A percentile compares a stretch with the other conserved stretches of the same genome.
phyloP scores from a whole-genome alignment of 352 stramenopile genomes.

The Phytophthora sp. region DNA sequence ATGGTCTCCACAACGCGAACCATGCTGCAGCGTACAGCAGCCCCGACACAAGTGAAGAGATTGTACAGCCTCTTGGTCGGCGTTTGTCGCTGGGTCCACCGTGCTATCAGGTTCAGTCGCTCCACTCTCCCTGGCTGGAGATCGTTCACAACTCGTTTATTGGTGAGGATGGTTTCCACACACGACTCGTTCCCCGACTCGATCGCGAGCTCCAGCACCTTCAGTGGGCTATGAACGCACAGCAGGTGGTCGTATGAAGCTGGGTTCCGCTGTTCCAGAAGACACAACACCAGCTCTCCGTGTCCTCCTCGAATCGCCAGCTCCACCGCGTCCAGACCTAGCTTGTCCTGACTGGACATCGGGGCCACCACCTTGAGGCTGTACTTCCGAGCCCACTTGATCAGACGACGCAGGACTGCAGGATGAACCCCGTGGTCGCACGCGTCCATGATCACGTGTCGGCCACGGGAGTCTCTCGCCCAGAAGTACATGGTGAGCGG shows the following conservation, averaged over 20 bases:
- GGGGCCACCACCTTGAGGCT: constrained; percentile 7
- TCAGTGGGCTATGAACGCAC: constrained; percentile 13
- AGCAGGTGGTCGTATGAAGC: constrained; percentile 5
- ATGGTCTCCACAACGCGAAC: constrained; percentile 4
- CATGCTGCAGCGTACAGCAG: constrained; percentile 11
- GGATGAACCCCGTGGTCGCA: constrained; percentile 12
- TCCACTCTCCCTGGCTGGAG: constrained; percentile 2
- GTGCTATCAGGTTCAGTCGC: constrained; percentile 4
- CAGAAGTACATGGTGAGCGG: constrained; percentile 14
- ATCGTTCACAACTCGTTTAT: constrained; percentile 11
- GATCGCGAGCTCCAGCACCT: constrained; percentile 24
- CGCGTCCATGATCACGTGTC: constrained; percentile 26
- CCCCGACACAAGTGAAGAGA: constrained; percentile 14
- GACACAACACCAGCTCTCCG: constrained; percentile 11
- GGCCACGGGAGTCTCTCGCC: constrained; percentile 6
- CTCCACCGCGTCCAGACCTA: constrained; percentile 13
- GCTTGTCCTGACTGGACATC: constrained; percentile 10
- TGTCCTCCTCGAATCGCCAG: constrained; percentile 15
- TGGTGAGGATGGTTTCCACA: neutral
- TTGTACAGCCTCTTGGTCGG: constrained; percentile 12
- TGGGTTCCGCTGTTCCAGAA: neutral
- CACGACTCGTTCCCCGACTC: constrained; percentile 9
- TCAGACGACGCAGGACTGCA: constrained; percentile 6
- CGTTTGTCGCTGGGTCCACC: constrained; percentile 10
- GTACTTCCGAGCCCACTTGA: constrained; percentile 21